Base-by-base conservation (phyloP, 345 rosid genomes). In the Acer campestre region DNA sequence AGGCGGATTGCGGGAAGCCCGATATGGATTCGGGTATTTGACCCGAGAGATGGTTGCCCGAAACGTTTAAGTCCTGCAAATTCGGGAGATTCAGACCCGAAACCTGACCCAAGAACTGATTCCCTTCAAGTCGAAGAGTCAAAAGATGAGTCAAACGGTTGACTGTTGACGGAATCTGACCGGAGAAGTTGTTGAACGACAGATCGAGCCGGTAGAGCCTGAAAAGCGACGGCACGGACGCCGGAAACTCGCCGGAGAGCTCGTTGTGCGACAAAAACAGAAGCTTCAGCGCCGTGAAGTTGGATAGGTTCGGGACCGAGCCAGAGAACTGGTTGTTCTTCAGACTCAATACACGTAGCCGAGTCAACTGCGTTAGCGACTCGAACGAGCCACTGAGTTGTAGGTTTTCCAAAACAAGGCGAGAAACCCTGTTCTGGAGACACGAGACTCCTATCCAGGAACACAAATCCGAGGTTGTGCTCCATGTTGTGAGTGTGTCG, bases 141-240 rank as follows among this genome's bases (percentile, higher is more conserved):
- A 92, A 85, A 77, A 95, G 89, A 81, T 90, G 95, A 12, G 92
- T 84, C 85, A 90, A 87, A 20, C 59, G 86, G 78, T 84, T 86
- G 63, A 93, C 13, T 10, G 66, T 27, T 13, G 63, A 44, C 13
- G 96, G 97, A 68, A 95, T 68, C 80, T 80, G 77, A n/a, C 98
- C 96, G 67, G 93, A 86, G 74, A 95, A 84, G 83, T 84, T 89
- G 83, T 95, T 95, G 79, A 71, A 84, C 16, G 98, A 92, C 81
- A 95, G 94, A 87, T 93, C 97, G 67, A 95, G 86, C 14, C 98
- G 97, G 87, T 87, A 89, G 38, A 95, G 91, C 11, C 91, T 85
- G 44, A 73, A 56, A 35, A 93, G 90, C 11, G 87, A 84, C 64
- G 42, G 73, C 0, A 91, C 61, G 25, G 97, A 79, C 3, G 71